phyloP scores from a whole-genome alignment of 2,329 filamentous ascomycete genomes.

The Cladophialophora immunda region DNA sequence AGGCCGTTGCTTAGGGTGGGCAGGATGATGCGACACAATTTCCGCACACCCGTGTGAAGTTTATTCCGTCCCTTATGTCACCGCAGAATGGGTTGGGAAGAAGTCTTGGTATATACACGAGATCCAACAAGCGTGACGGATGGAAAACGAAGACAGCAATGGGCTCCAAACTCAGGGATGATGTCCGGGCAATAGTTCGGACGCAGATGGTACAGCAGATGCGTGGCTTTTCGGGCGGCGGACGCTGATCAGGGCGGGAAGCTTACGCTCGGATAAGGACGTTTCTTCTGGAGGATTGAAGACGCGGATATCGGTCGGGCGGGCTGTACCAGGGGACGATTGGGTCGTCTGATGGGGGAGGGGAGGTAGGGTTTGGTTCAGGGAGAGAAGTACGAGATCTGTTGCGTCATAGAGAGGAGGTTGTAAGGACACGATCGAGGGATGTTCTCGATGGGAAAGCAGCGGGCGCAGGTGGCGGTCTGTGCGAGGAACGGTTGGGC shows the following conservation, averaged over 20 bases:
- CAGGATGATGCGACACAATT: constrained; percentile 7
- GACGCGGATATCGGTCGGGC: constrained; percentile 18
- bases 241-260: constrained; percentile 1
- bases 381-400: constrained; percentile 3
- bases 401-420: constrained; percentile 22
- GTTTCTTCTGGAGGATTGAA: constrained; percentile 16
- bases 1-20: neutral
- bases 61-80: constrained; percentile 19
- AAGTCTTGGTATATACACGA: constrained; percentile 18
- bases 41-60: constrained; percentile 21
- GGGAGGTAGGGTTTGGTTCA: neutral
- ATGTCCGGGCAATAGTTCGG: constrained; percentile 31
- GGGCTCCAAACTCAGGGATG: neutral
- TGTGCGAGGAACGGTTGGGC: neutral
- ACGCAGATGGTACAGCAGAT: constrained; percentile 12
- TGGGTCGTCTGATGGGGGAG: constrained; percentile 16
- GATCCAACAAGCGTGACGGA: constrained; percentile 1
- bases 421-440: constrained; percentile 3
- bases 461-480: neutral
- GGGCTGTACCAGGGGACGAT: constrained; percentile 10
- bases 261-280: constrained; percentile 16
- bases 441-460: neutral
- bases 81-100: neutral
- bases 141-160: neutral
- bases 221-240: constrained; percentile 18